Base-by-base conservation (phyloP, 208 protist species). In the Leishmania turanica region DNA sequence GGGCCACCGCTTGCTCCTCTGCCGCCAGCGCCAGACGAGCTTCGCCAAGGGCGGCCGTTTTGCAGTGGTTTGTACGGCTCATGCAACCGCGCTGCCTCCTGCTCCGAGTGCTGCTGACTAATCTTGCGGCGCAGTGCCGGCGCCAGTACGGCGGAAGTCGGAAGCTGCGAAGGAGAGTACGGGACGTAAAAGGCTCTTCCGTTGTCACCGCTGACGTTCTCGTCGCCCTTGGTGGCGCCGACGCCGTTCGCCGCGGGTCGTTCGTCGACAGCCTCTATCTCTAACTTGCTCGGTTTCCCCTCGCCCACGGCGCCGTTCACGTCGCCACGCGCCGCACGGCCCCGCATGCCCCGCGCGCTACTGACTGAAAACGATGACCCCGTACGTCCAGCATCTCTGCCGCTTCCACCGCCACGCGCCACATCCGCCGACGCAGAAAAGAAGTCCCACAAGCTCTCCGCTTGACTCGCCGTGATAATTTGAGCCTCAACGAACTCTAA, bases 401-500 rank as follows among this genome's bases (percentile, higher is more conserved):
- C 54, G 11, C 74, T 37, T 69, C 60, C 5, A 47, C 69, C 84
- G 42, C 27, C 58, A 19, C 69, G 49, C 40, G 45, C 73, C 21
- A 42, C 78, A 2, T 77, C 53, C 1, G 65, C 40, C 5, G 70
- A 75, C 8, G 79, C 65, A 47, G 73, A 49, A 85, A 96, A 95
- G 47, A 97, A 93, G 56, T 88, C 56, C 93, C 94, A 97, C 65
- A 97, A 81, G 24, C 72, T 81, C 84, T 95, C 87, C 27, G 94
- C 91, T 78, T 97, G 92, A 40, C 66, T 66, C 31, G 87, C 74
- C 5, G 94, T 96, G 69, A 97, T 96, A 54, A 97, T 94, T 66
- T 95, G 88, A 34, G 92, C 92, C 74, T 93, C 84, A 0, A 90
- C 90, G 81, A 97, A 97, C 74, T 96, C 89, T 24, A 88, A 75